Evolutionary conservation across 495 filamentous ascomycete species (phyloP).

Genomic region (Pyrenula massariospora): DNA sequence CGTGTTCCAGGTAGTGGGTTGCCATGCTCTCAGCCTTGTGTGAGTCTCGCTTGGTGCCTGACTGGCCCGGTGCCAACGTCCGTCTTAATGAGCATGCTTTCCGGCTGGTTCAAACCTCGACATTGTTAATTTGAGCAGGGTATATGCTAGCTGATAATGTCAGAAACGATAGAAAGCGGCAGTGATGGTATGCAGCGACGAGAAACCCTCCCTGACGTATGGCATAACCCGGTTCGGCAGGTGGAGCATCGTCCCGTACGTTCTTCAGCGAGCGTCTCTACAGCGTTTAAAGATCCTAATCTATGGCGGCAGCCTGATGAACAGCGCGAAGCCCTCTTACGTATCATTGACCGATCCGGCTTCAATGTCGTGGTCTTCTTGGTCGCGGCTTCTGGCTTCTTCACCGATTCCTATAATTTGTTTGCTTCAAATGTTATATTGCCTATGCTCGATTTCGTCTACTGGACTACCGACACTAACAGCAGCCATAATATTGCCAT

Average conservation of each 20-base stretch:
- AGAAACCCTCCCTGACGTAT: neutral
- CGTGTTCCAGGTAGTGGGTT: neutral
- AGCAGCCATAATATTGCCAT: slow-evolving; percentile 22
- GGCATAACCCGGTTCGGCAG: neutral
- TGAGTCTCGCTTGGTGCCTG: neutral
- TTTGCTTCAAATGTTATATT: slow-evolving; percentile 42
- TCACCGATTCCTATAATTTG: slow-evolving; percentile 50
- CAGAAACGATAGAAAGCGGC: neutral
- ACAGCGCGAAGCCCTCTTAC: neutral
- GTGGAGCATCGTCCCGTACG: neutral
- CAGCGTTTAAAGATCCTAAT: no score
- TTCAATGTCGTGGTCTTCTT: slow-evolving; percentile 22
- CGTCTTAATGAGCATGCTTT: neutral
- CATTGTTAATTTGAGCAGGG: neutral
- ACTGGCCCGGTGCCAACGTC: no score
- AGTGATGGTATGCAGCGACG: neutral
- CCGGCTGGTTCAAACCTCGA: neutral
- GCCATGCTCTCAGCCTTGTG: neutral
- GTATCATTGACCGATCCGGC: neutral
- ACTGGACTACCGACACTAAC: slow-evolving; percentile 24
- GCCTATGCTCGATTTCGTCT: slow-evolving; percentile 40
- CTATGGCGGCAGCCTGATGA: neutral
- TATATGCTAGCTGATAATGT: neutral
- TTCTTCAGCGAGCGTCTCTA: neutral
- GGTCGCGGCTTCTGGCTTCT: slow-evolving; percentile 48